Conservation (phyloP, 2,329 filamentous ascomycete genomes). For the Podosphaera fusca region DNA sequence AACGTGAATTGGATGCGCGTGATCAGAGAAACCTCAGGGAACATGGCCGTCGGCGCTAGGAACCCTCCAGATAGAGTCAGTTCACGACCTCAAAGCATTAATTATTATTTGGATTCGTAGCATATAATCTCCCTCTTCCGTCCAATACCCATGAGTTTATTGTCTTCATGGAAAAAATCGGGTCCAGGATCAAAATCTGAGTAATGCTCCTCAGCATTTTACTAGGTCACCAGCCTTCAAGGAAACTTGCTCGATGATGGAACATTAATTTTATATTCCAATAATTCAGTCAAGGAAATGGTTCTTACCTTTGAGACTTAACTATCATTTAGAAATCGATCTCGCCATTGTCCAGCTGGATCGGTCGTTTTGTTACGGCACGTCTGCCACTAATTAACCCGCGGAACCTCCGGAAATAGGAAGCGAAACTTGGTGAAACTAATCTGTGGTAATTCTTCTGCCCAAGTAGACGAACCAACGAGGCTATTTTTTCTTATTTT, state of each 20-base stretch:
- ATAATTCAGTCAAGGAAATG: constrained; percentile 2
- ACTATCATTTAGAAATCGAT: constrained; percentile 3
- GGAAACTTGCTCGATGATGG: not conserved
- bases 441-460: constrained; percentile 7
- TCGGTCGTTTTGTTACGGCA: constrained; percentile 10
- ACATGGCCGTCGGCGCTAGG: constrained; percentile 7
- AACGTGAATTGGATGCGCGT: constrained; percentile 11
- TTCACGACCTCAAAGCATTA: constrained; percentile 7
- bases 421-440: constrained; percentile 3
- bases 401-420: constrained; percentile 6
- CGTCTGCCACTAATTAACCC: constrained; percentile 1
- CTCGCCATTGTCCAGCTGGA: constrained; percentile 8
- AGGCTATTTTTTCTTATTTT: constrained; percentile 9
- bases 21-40: constrained; percentile 8
- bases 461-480: constrained; percentile 15
- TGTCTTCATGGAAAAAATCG: constrained; percentile 8
- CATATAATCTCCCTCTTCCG: constrained; percentile 10
- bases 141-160: constrained; percentile 3
- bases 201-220: not conserved
- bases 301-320: not conserved
- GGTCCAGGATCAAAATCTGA: constrained; percentile 4
- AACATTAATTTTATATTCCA: constrained; percentile 5
- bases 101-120: constrained; percentile 10
- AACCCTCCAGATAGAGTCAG: constrained; percentile 6
- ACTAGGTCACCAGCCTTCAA: not conserved